phyloP scores from a whole-genome alignment of 768 basidiomycete species.

The Suillus clintonianus region DNA sequence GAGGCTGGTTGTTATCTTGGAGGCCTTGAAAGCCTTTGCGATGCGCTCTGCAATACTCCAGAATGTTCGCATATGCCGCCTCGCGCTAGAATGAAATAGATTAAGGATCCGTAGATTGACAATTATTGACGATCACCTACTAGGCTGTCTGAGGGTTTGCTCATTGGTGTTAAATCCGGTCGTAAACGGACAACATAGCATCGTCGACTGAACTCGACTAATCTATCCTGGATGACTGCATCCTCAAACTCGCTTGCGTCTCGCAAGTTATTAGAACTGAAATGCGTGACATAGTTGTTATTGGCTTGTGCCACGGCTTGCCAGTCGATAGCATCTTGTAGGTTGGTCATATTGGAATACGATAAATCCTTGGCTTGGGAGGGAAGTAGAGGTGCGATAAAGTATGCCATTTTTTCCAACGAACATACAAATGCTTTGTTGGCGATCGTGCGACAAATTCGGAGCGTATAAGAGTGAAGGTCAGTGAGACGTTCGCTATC shows the following conservation, averaged over 20 bases:
- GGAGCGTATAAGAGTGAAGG: slow-evolving; percentile 63
- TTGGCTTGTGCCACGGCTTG: slow-evolving; percentile 54
- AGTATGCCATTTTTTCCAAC: slow-evolving; percentile 57
- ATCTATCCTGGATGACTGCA: slow-evolving; percentile 73
- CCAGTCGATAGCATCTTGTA: slow-evolving; percentile 63
- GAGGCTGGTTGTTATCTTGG: slow-evolving; percentile 62
- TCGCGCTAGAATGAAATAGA: slow-evolving; percentile 51
- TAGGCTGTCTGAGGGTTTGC: slow-evolving; percentile 63
- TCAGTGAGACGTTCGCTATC: slow-evolving; percentile 46
- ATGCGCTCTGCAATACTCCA: slow-evolving; percentile 67
- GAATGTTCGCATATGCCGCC: slow-evolving; percentile 54
- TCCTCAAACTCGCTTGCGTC: slow-evolving; percentile 48
- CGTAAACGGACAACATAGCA: slow-evolving; percentile 61
- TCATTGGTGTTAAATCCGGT: slow-evolving; percentile 70
- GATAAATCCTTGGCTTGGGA: slow-evolving; percentile 20
- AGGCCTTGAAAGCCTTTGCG: slow-evolving; percentile 65
- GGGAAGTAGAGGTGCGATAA: slow-evolving; percentile 62
- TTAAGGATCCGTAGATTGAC: slow-evolving; percentile 2
- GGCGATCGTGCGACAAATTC: slow-evolving; percentile 59
- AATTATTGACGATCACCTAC: slow-evolving; percentile 42
- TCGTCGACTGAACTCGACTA: slow-evolving; percentile 73
- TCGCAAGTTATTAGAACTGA: slow-evolving; percentile 41
- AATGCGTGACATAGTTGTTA: slow-evolving; percentile 49
- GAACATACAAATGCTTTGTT: slow-evolving; percentile 71
- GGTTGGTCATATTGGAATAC: slow-evolving; percentile 12